phyloP scores from a whole-genome alignment of 345 rosid genomes.

The Diplotaxis tenuifolia region DNA sequence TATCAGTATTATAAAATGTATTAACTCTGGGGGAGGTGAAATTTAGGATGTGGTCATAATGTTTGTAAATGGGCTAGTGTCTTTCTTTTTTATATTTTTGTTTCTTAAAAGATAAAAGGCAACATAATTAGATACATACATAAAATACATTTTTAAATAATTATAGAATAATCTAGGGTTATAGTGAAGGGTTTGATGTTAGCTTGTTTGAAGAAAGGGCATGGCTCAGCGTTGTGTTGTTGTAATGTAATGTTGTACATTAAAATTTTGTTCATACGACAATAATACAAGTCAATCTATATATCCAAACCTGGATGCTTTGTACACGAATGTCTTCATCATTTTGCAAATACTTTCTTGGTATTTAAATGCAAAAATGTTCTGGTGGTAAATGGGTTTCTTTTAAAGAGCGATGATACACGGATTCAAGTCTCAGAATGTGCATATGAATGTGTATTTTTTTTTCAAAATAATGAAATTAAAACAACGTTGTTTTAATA shows the following conservation, averaged over 20 bases:
- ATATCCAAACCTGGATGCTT: no score
- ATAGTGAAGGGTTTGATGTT: constrained; percentile 22
- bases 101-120: constrained; percentile 22
- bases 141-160: constrained; percentile 22
- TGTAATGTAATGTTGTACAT: constrained; percentile 28
- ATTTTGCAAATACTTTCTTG: background rate
- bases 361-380: no score
- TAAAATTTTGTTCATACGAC: constrained; percentile 26
- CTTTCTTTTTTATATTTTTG: background rate
- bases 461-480: no score
- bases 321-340: background rate
- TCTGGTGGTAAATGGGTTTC: no score
- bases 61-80: constrained; percentile 34
- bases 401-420: no score
- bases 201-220: background rate
- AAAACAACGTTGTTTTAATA: no score
- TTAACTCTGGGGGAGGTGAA: constrained; percentile 14
- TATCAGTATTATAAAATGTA: constrained; percentile 1
- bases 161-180: constrained; percentile 21
- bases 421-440: no score
- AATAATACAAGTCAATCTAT: constrained; percentile 18
- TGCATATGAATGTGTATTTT: no score
- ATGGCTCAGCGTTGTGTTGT: constrained; percentile 2
- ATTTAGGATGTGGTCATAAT: constrained; percentile 37
- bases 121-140: constrained; percentile 26